Evolutionary conservation across 768 basidiomycete species (phyloP).

Genomic region (Brasilioporus rufonigricans): DNA sequence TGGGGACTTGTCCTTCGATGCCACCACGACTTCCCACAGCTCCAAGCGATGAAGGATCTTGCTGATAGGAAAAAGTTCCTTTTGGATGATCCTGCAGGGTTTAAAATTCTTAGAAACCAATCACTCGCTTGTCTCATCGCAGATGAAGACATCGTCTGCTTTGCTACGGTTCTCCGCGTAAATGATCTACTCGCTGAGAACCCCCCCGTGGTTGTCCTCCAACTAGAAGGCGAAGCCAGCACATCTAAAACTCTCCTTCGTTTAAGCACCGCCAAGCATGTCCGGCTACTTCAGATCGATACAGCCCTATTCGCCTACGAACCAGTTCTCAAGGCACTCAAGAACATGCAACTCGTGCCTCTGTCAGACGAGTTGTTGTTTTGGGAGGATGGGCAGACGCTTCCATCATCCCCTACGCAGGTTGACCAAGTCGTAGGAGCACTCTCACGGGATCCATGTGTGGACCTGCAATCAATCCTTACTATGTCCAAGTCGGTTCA

Average conservation of each 20-base stretch:
- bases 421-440: conserved; percentile 25
- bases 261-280: conserved; percentile 37
- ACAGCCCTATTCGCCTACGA: conserved; percentile 63
- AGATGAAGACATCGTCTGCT: conserved; percentile 47
- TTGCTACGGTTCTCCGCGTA: conserved; percentile 54
- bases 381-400: conserved; percentile 42
- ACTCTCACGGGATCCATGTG: conserved; percentile 31
- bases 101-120: conserved; percentile 49
- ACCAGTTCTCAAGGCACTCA: conserved; percentile 58
- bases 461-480: conserved; percentile 42
- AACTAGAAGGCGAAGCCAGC: conserved; percentile 47
- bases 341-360: conserved; percentile 45
- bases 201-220: conserved; percentile 52
- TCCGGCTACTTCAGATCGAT: conserved; percentile 57
- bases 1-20: conserved; percentile 46
- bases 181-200: conserved; percentile 47
- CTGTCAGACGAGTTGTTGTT: conserved; percentile 52
- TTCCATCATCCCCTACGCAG: conserved; percentile 5
- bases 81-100: conserved; percentile 33
- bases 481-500: conserved; percentile 36
- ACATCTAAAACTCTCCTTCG: conserved; percentile 40
- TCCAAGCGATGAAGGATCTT: conserved; percentile 23
- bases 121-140: conserved; percentile 54
- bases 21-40: conserved; percentile 35
- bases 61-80: conserved; percentile 40